Base-by-base conservation (phyloP, 2,329 filamentous ascomycete species). In the Hypoxylon sp. region DNA sequence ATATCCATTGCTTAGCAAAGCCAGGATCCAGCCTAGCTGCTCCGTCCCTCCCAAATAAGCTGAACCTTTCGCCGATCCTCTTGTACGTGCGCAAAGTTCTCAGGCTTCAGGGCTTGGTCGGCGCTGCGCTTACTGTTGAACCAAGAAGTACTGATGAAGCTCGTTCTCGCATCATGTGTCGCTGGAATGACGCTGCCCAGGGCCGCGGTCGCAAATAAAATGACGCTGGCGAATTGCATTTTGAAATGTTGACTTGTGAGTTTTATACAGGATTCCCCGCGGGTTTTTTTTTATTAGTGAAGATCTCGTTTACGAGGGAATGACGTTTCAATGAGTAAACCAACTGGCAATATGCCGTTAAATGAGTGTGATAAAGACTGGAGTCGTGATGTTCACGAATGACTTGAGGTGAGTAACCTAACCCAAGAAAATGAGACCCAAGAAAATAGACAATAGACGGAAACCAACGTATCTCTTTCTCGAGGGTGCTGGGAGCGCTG, bases 191-290 rank as follows among this genome's bases (percentile, higher is more conserved):
- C 67, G 60, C 64, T 57, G 21, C 57, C 67, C 2, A 64, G 12
- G 30, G 56, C 63, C 1, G 56, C 58, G 27, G 58, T 56, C n/a
- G 70, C 65, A 27, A 71, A 48, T 32, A 71, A 32, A 48, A 69
- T 30, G 47, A 69, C 25, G 43, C 45, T 70, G 61, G 48, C 50
- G 61, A 70, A 45, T 23, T 71, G 70, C 70, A 71, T 71, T 51
- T 68, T 67, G 47, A 41, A 30, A 39, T 29, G 57, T 32, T 23
- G 7, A 27, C 30, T 58, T 48, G 11, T 46, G n/a, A 5, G 27
- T 34, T 29, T 51, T 48, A 34, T 54, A 19, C 21, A 48, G 30
- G 32, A 9, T n/a, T n/a, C n/a, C n/a, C n/a, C n/a, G n/a, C n/a
- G n/a, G 12, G 19, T 50, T 47, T 46, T 25, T 54, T 55, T 5